phyloP scores from a whole-genome alignment of 257 asterid genomes.

The Solanum chmielewskii region DNA sequence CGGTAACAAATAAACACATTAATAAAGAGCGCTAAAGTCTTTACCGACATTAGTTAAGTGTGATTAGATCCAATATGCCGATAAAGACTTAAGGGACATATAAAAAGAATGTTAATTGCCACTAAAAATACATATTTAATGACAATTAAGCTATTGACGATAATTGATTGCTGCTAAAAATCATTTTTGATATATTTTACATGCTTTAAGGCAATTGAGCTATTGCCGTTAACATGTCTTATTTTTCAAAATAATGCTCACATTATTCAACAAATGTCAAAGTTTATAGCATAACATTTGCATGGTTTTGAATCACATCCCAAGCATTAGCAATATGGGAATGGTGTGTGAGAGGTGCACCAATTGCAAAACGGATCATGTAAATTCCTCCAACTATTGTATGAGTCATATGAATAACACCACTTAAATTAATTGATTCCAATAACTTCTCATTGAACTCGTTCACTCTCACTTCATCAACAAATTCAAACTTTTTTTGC shows the following conservation, averaged over 20 bases:
- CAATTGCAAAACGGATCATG: constrained; percentile 44
- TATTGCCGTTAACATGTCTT: not conserved
- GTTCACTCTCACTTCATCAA: no score
- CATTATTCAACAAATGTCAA: not conserved
- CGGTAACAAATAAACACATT: no score
- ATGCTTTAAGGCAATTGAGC: not conserved
- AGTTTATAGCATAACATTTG: constrained; percentile 11
- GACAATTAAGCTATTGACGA: no score
- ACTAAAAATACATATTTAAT: no score
- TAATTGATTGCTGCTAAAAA: no score
- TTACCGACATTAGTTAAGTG: no score
- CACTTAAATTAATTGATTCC: constrained; percentile 44
- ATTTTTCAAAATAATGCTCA: not conserved
- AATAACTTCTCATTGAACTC: constrained; percentile 24
- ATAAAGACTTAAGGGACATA: no score
- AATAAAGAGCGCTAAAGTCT: no score
- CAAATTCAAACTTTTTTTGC: no score
- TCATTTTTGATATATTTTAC: no score
- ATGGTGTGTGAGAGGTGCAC: constrained; percentile 44
- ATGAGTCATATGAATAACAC: constrained; percentile 53
- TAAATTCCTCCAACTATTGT: constrained; percentile 56
- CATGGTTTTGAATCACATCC: constrained; percentile 48
- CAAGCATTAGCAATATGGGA: constrained; percentile 49
- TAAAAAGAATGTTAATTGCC: no score
- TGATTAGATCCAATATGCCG: no score